Evolutionary conservation across 306 rosid species (phyloP), one percentile per base, ranked within the genome.

Genomic region (Quillaja saponaria): DNA sequence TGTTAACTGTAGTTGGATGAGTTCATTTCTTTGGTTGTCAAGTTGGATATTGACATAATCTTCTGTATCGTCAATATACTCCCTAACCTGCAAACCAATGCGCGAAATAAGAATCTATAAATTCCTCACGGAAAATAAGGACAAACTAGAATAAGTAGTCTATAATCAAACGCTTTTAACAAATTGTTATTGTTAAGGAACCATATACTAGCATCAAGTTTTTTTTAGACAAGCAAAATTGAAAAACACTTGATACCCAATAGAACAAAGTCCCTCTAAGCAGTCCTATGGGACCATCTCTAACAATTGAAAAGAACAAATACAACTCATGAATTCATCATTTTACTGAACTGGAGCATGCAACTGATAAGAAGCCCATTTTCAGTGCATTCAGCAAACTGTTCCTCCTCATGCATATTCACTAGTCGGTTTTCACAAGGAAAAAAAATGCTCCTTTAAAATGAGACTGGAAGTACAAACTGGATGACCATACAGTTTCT

Each of bases 31-130:
- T 31, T 94, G 99, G 82, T 87, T 94, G 79, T 94, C 97, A 34
- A 94, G 99, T 75, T 92, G 96, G 65, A 92, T 92, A 72, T 89
- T 92, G 53, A 92, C 95, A 10, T 89, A 94, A 67, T 94, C 99
- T 73, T 94, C 99, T 10, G 99, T 94, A 81, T 89, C 97, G 50
- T 89, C 99, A 10, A 94, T 89, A 76, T 94, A 94, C 75, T 94
- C 97, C 49, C 97, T 85, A 16, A 92, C 98, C 98, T 92, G 81
- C 73, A 86, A 70, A 76, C 44, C 67, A 49, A 57, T 18, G 10
- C 12, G 42, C 46, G 69, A 0, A 17, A 42, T 47, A 18, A 58
- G 79, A 58, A 51, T 64, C 31, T 19, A 13, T 9, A 60, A 3
- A 72, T 11, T 52, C 54, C 57, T 62, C 48, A 55, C 55, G 59